Conservation (phyloP, 1,284 basidiomycete species). For the Naganishia sp. region DNA sequence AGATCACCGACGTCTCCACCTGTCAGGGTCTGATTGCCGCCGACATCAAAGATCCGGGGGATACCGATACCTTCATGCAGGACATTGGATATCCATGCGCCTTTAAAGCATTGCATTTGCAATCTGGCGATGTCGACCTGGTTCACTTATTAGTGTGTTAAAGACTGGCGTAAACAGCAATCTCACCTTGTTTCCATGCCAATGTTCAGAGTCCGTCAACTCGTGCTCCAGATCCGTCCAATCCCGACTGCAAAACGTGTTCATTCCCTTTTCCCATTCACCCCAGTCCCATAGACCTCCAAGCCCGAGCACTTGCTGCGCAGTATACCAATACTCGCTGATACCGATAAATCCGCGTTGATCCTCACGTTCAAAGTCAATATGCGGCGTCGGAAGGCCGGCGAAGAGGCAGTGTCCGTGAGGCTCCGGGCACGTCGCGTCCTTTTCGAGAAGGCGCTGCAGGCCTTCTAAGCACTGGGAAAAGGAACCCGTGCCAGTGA, state of each 20-base stretch:
- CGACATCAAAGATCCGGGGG: constrained; percentile 83
- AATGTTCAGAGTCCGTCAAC: constrained; percentile 55
- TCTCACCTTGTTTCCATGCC: constrained; percentile 21
- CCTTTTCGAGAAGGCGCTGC: constrained; percentile 80
- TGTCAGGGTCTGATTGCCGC: constrained; percentile 63
- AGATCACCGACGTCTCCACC: constrained; percentile 56
- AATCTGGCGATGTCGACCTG: constrained; percentile 76
- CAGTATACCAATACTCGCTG: constrained; percentile 99
- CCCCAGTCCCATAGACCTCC: constrained; percentile 95
- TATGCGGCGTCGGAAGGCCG: constrained; percentile 81
- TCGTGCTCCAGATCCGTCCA: constrained; percentile 75
- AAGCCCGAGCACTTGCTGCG: constrained; percentile 90
- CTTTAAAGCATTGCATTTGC: constrained; percentile 99
- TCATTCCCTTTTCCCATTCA: constrained; percentile 90
- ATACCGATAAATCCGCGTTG: constrained; percentile 85
- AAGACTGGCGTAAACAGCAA: background rate
- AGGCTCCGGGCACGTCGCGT: constrained; percentile 67
- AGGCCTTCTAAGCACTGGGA: constrained; percentile 75
- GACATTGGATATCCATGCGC: constrained; percentile 96
- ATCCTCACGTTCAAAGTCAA: constrained; percentile 80
- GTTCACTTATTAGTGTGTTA: constrained; percentile 19
- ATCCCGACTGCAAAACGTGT: constrained; percentile 75
- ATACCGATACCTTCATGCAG: constrained; percentile 95
- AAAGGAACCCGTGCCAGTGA: constrained; percentile 90
- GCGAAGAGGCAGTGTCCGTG: constrained; percentile 92